Base-by-base conservation (phyloP, 441 rosid genomes). In the Adansonia madagascariensis region DNA sequence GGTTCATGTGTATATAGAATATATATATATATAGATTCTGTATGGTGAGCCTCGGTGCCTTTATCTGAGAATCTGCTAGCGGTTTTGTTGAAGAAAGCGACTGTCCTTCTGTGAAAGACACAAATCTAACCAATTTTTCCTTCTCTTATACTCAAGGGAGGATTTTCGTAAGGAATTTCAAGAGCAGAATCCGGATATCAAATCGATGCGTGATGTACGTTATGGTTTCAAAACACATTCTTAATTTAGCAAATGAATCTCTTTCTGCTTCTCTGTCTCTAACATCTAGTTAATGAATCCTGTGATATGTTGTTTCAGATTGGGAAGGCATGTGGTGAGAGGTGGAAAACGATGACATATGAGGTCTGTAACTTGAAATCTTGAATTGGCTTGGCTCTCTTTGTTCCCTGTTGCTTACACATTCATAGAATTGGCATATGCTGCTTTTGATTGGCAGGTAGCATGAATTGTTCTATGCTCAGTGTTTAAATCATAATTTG, bases 321-420 rank as follows among this genome's bases (percentile, higher is more conserved):
- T 87, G 98, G 99, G 43, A 94, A 92, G 91, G 94, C 97, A 74
- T 91, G 98, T 80, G 98, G 99, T 79, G 98, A 90, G 82, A 94
- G 91, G 87, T 96, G 99, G 99, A 94, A 91, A 80, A 85, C 90
- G 6, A 92, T 96, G 97, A 86, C 89, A 3, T 91, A 88, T 46
- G 97, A 94, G 93, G 99, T 84, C 8, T 4, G 66, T 73, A 1
- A 63, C 59, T 22, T 53, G 27, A n/a, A 63, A 46, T 75, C 52
- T 52, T 44, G 39, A 7, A 18, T 14, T 49, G 70, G 61, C 47
- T n/a, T 35, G 41, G 41, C 41, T 35, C 31, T 39, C 39, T 55
- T 17, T 56, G 0, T 44, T 44, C 20, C 9, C 22, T 17, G 52
- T 43, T 44, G 27, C 35, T 66, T 9, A 44, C 0, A 0, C 1